phyloP scores from a whole-genome alignment of 139 green algal genomes.

The Edaphochlamys debaryana region DNA sequence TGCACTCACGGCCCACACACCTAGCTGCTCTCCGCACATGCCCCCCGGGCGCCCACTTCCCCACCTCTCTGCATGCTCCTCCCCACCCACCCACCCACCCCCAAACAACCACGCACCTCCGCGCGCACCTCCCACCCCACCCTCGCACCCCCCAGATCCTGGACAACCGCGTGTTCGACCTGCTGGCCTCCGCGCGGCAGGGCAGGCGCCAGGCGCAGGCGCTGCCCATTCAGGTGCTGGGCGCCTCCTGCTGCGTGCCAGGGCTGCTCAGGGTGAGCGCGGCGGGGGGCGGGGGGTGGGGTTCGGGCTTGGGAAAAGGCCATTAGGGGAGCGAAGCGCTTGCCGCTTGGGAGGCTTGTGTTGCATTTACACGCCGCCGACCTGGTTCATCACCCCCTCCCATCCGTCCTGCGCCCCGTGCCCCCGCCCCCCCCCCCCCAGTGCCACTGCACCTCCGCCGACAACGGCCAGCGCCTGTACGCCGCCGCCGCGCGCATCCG shows the following conservation, averaged over 20 bases:
- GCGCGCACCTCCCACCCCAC: too few relatives aligned
- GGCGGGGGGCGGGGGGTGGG: not conserved
- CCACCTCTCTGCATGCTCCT: too few relatives aligned
- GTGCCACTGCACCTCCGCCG: constrained; percentile 41
- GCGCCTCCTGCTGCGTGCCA: constrained; percentile 63
- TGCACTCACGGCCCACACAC: too few relatives aligned
- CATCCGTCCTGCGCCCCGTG: not conserved
- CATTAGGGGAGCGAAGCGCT: too few relatives aligned
- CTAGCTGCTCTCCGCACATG: too few relatives aligned
- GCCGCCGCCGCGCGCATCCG: constrained; percentile 52
- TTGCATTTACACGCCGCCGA: too few relatives aligned
- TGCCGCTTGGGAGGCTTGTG: too few relatives aligned
- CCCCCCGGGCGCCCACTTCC: not conserved
- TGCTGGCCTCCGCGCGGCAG: constrained; percentile 55
- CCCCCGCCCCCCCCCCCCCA: not conserved
- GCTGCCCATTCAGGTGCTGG: constrained; percentile 42
- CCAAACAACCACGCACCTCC: not conserved
- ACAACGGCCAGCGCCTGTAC: constrained; percentile 64
- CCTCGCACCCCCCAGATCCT: constrained; percentile 73
- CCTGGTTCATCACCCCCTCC: too few relatives aligned
- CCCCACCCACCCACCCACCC: not conserved
- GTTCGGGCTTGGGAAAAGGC: not conserved
- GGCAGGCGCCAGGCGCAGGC: not conserved
- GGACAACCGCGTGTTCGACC: constrained; percentile 83
- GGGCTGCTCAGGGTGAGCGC: constrained; percentile 7